Base-by-base conservation (phyloP, 169 alveolate genomes). In the Eimeria maxima region DNA sequence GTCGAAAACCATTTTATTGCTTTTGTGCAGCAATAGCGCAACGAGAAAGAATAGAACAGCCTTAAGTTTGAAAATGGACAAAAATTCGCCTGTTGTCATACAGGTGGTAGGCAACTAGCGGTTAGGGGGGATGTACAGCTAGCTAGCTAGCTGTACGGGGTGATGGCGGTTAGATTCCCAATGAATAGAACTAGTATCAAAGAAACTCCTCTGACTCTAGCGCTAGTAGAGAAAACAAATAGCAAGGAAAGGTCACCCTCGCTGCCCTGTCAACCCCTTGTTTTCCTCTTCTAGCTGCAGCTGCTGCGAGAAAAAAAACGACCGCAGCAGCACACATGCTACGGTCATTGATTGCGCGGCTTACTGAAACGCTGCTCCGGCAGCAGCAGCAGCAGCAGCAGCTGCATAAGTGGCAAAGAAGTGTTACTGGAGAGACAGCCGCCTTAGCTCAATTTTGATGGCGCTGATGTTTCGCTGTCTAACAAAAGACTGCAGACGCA, bases 401-500 rank as follows among this genome's bases (percentile, higher is more conserved):
- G 57, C 20, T 6, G 33, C 86, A 74, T 4, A 13, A 55, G 14
- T 71, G 73, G 29, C 27, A 63, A 27, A 27, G 80, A 24, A 80
- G 38, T 33, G 38, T 1, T 33, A 33, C 38, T 33, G 38, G 38
- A 33, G 60, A 20, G 57, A 60, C 50, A 60, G 20, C 42, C 78
- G 93, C 27, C 42, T 78, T 0, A 86, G 80, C 47, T 86, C 80
- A 2, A 86, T 86, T 27, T 29, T 60, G 16, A 86, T 86, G 78
- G 93, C 80, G 80, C 93, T 86, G 53, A 86, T 60, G 4, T 29
- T 55, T 4, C 93, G 93, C 93, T 86, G 80, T 33, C 78, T 45
- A n/a, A 86, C 93, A 63, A 86, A 86, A 2, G 93, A 86, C 93
- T 86, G 93, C 76, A 86, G 29, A 84, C 76, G 57, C 60, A 84